Percentiles rank a stretch among this genome's conserved stretches.
phyloP scores from a whole-genome alignment of 345 rosid species.

The Dipteronia sinensis region DNA sequence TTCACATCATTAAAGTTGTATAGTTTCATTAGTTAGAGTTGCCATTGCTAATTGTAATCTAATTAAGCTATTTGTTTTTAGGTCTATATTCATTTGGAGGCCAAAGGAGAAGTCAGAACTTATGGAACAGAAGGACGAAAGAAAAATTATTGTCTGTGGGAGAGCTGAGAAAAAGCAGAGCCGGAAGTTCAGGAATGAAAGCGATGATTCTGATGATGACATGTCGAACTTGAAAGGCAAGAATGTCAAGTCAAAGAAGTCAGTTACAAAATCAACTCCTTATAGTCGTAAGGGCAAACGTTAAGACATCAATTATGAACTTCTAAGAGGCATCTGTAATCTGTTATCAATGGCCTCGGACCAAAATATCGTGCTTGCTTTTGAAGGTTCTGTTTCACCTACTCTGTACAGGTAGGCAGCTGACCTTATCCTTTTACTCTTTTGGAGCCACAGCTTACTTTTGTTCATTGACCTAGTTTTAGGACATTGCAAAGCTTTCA shows the following conservation, averaged over 20 bases:
- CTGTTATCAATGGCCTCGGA: not conserved
- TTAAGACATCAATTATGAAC: conserved; percentile 16
- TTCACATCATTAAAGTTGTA: not conserved
- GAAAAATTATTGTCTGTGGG: conserved; percentile 57
- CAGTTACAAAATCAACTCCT: conserved; percentile 31
- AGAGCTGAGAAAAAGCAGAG: conserved; percentile 52
- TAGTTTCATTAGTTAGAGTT: not conserved
- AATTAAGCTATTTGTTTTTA: conserved; percentile 27
- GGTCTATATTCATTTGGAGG: conserved; percentile 94
- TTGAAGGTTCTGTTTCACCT: not conserved
- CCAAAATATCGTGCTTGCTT: not conserved
- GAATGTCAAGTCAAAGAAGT: conserved; percentile 43
- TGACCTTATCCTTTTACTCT: not conserved
- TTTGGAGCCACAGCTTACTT: not conserved
- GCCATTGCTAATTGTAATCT: not conserved
- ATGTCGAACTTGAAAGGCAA: conserved; percentile 53
- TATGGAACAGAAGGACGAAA: conserved; percentile 54
- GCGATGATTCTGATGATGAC: conserved; percentile 62
- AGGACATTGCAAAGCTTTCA: not conserved
- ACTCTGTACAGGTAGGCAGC: not conserved
- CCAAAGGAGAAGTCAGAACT: conserved; percentile 59
- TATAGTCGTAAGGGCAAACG: conserved; percentile 38
- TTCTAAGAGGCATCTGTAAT: too few species aligned
- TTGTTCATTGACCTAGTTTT: not conserved
- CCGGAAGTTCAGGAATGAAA: conserved; percentile 38